Evolutionary conservation across 1,284 basidiomycete species (phyloP).

Genomic region (Vanrija pseudolonga): DNA sequence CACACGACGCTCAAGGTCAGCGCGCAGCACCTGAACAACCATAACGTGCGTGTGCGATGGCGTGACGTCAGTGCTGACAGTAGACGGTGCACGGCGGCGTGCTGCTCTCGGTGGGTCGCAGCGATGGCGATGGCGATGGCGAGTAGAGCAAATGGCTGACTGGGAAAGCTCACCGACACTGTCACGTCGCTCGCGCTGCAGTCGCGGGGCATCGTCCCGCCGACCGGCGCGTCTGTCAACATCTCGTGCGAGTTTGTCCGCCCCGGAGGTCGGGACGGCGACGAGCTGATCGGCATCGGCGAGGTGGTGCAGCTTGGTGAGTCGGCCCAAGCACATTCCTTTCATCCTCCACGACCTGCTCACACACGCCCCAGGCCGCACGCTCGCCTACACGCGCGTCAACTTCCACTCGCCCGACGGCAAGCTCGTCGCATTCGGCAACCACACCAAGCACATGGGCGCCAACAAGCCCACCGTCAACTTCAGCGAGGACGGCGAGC

Average conservation of each 20-base stretch:
- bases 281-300: constrained; percentile 35
- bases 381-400: constrained; percentile 40
- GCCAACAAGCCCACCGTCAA: constrained; percentile 19
- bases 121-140: not conserved
- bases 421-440: constrained; percentile 46
- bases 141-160: no score
- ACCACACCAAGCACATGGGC: constrained; percentile 48
- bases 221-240: constrained; percentile 46
- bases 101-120: constrained; percentile 36
- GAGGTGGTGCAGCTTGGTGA: constrained; percentile 44
- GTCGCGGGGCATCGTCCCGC: constrained; percentile 42
- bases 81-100: constrained; percentile 50
- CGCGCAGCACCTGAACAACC: constrained; percentile 46
- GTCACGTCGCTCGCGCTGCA: constrained; percentile 46
- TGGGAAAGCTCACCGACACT: constrained; percentile 42
- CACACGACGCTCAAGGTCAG: constrained; percentile 38
- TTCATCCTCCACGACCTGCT: no score
- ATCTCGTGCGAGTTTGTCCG: constrained; percentile 48
- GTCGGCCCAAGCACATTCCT: constrained; percentile 4
- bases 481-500: constrained; percentile 38
- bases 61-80: constrained; percentile 2
- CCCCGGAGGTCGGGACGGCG: constrained; percentile 39
- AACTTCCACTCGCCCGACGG: constrained; percentile 37
- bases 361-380: constrained; percentile 24
- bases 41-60: constrained; percentile 30